Evolutionary conservation across 2,329 filamentous ascomycete species (phyloP), one percentile per base, ranked within the genome.

Genomic region (Botrytis fragariae): DNA sequence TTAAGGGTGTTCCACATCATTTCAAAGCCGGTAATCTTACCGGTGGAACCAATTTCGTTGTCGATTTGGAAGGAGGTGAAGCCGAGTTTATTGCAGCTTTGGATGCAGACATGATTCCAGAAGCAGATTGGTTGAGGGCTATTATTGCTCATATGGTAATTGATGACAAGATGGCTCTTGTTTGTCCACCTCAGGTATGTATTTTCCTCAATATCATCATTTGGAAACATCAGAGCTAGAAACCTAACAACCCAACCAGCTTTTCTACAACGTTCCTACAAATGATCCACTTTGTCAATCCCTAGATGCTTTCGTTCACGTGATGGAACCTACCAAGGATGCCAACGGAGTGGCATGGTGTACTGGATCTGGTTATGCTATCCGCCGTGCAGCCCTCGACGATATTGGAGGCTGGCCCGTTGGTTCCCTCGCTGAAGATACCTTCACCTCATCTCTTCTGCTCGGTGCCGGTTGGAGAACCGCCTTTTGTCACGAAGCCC

Each of bases 21-120:
- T 90, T 88, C 83, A 91, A 91, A 82, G 88, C 89, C 1, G 89
- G 89, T 69, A 91, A 91, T 78, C 82, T 91, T 70, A 91, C 90
- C 81, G 87, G 88, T 72, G 89, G 87, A 48, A 80, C 89, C 32
- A 85, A 88, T 25, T 83, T 85, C 72, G 83, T 85, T 7, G 82
- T 83, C 25, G 78, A 81, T n/a, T 81, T 90, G 45, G 86, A 87
- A 1, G 87, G 87, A n/a, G 48, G 70, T 32, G 70, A 72, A 45
- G 84, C 84, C 59, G 84, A 87, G 77, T 90, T 84, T 79, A 87
- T 91, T 79, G 89, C 88, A n/a, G 87, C 87, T 57, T 82, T 92
- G 48, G 90, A 92, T 78, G 89, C 89, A 32, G 90, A 92, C 78
- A 91, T 92, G 90, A 91, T 91, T 80, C 87, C 88, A 10, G 87